Evolutionary conservation across 2,329 filamentous ascomycete species (phyloP).

Genomic region (Colletotrichum acutatum): DNA sequence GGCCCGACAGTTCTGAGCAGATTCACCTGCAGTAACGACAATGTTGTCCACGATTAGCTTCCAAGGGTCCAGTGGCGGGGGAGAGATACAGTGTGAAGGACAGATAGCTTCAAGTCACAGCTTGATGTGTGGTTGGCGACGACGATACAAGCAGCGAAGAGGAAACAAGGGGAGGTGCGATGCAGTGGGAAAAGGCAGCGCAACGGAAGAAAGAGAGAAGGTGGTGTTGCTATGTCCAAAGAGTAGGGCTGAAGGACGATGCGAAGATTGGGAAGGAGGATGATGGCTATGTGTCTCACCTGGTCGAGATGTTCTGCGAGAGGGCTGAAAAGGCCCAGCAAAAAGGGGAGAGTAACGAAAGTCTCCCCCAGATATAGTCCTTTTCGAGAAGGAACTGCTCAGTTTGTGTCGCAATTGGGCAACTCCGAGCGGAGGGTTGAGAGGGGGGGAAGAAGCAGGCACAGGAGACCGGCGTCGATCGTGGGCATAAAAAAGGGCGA

Average conservation of each 20-base stretch:
- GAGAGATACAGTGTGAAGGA: constrained; percentile 21
- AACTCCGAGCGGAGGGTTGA: constrained; percentile 47
- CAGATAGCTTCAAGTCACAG: constrained; percentile 28
- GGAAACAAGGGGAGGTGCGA: background rate
- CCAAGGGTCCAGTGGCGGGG: constrained; percentile 24
- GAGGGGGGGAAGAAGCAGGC: constrained; percentile 34
- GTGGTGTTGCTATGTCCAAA: background rate
- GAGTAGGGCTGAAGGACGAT: constrained; percentile 17
- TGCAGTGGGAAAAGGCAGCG: background rate
- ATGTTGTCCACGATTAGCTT: constrained; percentile 29
- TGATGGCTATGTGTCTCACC: constrained; percentile 33
- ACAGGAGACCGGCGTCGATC: constrained; percentile 39
- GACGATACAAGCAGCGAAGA: background rate
- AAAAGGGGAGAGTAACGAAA: constrained; percentile 29
- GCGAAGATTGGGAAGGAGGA: constrained; percentile 22
- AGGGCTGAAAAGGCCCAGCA: constrained; percentile 13
- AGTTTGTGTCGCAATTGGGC: constrained; percentile 53
- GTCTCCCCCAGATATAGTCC: constrained; percentile 31
- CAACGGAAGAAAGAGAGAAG: background rate
- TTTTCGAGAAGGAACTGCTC: constrained; percentile 19
- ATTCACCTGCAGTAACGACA: constrained; percentile 11
- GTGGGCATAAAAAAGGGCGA: constrained; percentile 42
- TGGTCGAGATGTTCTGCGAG: constrained; percentile 24
- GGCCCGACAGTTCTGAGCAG: constrained; percentile 15
- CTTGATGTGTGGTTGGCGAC: background rate